Base-by-base conservation (phyloP, 2,329 filamentous ascomycete genomes). In the Epichloe amarillans region DNA sequence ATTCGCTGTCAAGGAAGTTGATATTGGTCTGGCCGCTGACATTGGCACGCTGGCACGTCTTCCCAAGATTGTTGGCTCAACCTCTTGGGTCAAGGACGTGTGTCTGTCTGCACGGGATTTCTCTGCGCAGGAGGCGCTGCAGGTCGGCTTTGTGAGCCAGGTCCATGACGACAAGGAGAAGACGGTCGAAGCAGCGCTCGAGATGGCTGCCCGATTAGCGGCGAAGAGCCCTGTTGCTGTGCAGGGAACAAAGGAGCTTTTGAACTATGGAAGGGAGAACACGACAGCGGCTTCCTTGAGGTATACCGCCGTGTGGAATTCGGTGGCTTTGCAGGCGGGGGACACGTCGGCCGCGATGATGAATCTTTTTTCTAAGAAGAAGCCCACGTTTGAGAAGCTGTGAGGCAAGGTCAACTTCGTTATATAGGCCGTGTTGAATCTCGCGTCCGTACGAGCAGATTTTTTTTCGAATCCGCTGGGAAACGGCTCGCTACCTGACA, bases 291-390 rank as follows among this genome's bases (percentile, higher is more conserved):
- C 95, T 58, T 88, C 83, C 45, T 69, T 97, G 64, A 79, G 80
- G 52, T 96, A 95, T 66, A 95, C 90, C 4, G 76, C 80, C 11
- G 76, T 93, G 1, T 96, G 90, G 91, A 97, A 97, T 63, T 78
- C 81, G 58, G 85, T 82, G 2, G 86, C 86, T 61, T 63, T 95
- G 59, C 90, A 96, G 72, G 86, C 87, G 6, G 72, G 74, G 49
- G 91, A 97, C 72, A 76, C 95, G 42, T 70, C 79, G 61, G 72
- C 76, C 53, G 88, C 90, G 1, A 72, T 96, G 64, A 62, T 86
- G 63, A 87, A 86, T 39, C 86, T 85, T 8, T 95, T 95, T 55
- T 75, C 85, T 67, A 95, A 86, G 76, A 83, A 74, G 57, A 90
- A 79, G 62, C 84, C 88, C 12, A 86, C 73, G 17, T 97, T 95